Base-by-base conservation (phyloP, 768 basidiomycete species). In the Boletus barrowsii region DNA sequence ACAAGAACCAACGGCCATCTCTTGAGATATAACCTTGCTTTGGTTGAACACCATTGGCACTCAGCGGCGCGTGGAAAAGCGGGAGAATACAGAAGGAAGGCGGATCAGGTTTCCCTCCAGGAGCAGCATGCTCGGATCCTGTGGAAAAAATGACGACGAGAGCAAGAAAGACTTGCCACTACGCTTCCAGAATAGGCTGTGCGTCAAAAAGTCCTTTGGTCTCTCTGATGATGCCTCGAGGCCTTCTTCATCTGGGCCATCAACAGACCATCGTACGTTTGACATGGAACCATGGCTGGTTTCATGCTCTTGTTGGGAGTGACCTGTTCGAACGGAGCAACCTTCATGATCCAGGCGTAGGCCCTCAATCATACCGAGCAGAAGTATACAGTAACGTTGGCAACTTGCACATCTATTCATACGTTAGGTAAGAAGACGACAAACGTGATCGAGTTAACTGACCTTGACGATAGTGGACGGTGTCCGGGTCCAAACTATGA, bases 241-340 rank as follows among this genome's bases (percentile, higher is more conserved):
- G 18, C 69, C 67, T 26, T 56, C 63, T 26, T 74, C 79, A n/a
- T 81, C 79, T 2, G 75, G 72, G 3, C 75, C 77, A 43, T 84
- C 80, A 10, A 85, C 60, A 0, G 78, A 66, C 84, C 84, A 86
- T 20, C 72, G 71, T 1, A 78, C 79, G 49, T 70, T 73, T 2
- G 81, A 77, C 82, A 84, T 84, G 10, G 80, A 83, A 13, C 83
- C 84, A 52, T 86, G 83, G 22, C 74, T 68, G 0, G 83, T 86
- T 50, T 81, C 80, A 42, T 86, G 84, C 43, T 83, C 80, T 52
- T 76, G 72, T 53, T 84, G 78, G 0, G n/a, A n/a, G n/a, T n/a
- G n/a, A n/a, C n/a, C 83, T 84, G 40, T 47, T 51, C 9, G 10
- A 50, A 50, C 24, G 42, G 30, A 20, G 2, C 13, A 41, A 22